Evolutionary conservation across 2,329 filamentous ascomycete genomes (phyloP), one percentile per base, ranked within the genome.

Genomic region (Leptographium procerum): DNA sequence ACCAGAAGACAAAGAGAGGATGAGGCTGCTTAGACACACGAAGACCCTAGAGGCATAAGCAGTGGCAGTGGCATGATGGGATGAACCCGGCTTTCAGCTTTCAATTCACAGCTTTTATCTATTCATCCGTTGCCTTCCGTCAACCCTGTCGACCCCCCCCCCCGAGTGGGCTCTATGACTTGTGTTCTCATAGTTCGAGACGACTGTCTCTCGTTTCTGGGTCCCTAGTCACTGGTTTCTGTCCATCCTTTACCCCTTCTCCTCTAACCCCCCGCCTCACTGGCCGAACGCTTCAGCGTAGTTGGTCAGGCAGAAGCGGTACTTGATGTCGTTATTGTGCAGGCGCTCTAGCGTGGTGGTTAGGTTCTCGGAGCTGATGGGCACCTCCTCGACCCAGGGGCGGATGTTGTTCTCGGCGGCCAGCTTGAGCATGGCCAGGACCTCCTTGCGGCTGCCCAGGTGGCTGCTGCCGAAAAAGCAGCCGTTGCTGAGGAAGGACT

Each of bases 401-500:
- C 82, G 78, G 64, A 90, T 76, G 4, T 80, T 80, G 76, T 86
- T 86, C 63, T 88, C 82, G 5, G 82, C 85, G 13, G 85, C 85
- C 60, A 90, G 72, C 71, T 87, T 74, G 67, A 90, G 70, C 87
- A 91, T 90, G 63, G 80, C 79, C 57, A 89, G 70, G 70, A 84
- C 84, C 77, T 91, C 87, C 52, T 77, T 77, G 59, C 87, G 77
- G 68, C 80, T 86, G 22, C 87, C 87, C 62, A 90, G 73, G 71
- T 90, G 87, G 61, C 83, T 87, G 48, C 81, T 81, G 50, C 85
- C 84, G 65, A 91, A 86, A 66, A 87, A 78, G 69, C 82, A 83
- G 48, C 89, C 89, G 72, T 92, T 95, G 63, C 72, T 72, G 60
- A 89, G 78, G 66, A 95, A 86, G 68, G 83, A 83, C 76, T 91